Conservation (phyloP, 257 asterid genomes). For the Cruciata laevipes region DNA sequence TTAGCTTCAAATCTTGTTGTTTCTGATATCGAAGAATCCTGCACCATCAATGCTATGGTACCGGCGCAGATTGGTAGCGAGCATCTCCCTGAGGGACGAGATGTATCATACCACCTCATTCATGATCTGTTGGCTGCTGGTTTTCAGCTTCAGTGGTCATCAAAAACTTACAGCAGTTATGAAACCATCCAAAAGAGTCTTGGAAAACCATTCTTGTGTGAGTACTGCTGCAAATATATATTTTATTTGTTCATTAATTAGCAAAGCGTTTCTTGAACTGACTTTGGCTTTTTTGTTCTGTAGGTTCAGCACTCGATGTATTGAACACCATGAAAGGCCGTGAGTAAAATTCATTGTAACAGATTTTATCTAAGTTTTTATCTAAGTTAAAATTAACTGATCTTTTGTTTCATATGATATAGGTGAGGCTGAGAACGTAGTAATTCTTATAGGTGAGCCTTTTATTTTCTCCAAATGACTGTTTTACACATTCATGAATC, state of each 20-base stretch:
- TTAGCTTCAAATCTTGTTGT: neutral
- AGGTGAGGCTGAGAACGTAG: too few species aligned
- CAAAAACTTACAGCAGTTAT: too few species aligned
- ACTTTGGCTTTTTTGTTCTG: neutral
- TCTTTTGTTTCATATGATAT: too few species aligned
- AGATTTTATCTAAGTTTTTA: too few species aligned
- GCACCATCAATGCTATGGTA: neutral
- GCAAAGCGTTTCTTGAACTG: neutral
- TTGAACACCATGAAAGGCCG: too few species aligned
- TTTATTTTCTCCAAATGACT: neutral
- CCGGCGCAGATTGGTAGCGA: neutral
- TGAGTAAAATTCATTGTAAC: too few species aligned
- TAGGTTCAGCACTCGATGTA: too few species aligned
- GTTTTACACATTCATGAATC: neutral
- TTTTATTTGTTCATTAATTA: too few species aligned
- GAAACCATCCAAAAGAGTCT: fast-evolving
- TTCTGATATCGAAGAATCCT: neutral
- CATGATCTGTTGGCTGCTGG: neutral
- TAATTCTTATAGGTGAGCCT: too few species aligned
- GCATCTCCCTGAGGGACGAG: neutral
- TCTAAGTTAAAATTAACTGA: too few species aligned
- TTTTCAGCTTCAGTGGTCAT: neutral
- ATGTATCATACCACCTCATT: neutral
- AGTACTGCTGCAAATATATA: neutral
- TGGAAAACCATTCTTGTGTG: conserved; percentile 1